Evolutionary conservation across 495 filamentous ascomycete genomes (phyloP), one percentile per base, ranked within the genome.

Genomic region (Penicillium manginii): DNA sequence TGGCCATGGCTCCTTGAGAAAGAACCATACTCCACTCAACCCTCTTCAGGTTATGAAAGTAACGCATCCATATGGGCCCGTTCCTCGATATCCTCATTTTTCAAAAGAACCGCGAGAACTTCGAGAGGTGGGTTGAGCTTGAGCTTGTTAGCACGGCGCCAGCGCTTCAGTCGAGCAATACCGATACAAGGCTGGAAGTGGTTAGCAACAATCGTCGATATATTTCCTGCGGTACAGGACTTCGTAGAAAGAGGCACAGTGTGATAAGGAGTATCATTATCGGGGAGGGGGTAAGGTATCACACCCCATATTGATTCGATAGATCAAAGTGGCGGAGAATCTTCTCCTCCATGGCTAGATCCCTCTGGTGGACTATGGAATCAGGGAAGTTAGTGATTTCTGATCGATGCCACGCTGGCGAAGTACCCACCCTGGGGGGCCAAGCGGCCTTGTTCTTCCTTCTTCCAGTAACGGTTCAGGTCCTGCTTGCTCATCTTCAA

Each of bases 291-390:
- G 12, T 39, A n/a, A 1, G 26, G 26, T 29, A 45, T 10, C 90
- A 72, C 84, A 96, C 92, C 57, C 94, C 94, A 73, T 90, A 98
- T 70, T 96, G 90, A 59, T 79, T 86, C 50, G 85, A 91, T 40
- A 96, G 84, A 70, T 98, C 94, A 73, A 91, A 98, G 65, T 96
- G 88, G 60, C 93, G 76, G 60, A 93, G 77, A 46, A 96, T 86
- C 79, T 91, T 93, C 81, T 97, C 94, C 42, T 89, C 80, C 10
- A 90, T 61, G 4, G 79, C 77, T 51, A 98, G 68, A 3, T 77
- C 88, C 59, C 84, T 68, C 74, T 92, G 89, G 69, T 98, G 94
- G 45, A 93, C 86, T 73, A 68, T 59, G 55, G 57, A 53, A 2
- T 29, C 26, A 65, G 4, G 12, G 21, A 15, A 32, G 40, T 62